These are phyloP conservation scores for Coemansia asiatica DNA, from an alignment of 192 early-diverging fungal genomes.

Conservation along the genomic window DNA sequence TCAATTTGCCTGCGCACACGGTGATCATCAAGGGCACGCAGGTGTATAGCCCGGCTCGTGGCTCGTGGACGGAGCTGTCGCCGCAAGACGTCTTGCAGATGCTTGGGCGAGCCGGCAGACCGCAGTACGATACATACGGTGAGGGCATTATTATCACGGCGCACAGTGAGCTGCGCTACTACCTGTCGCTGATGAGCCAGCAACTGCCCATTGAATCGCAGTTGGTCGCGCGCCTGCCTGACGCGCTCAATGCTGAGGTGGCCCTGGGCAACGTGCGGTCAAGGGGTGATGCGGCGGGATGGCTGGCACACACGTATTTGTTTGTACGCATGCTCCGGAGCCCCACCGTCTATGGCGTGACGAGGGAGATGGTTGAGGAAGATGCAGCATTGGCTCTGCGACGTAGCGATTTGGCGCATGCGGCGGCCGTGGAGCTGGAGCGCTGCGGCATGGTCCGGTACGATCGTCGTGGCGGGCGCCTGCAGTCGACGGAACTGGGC, in stretches of 20 bases:
- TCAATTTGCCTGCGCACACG: constrained; percentile 97
- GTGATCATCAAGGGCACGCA: constrained; percentile 98
- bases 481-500: constrained; percentile 89
- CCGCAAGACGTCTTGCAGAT: constrained; percentile 99
- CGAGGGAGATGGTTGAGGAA: constrained; percentile 55
- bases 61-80: constrained; percentile 90
- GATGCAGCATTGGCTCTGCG: constrained; percentile 79
- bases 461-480: constrained; percentile 85
- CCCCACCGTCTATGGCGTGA: constrained; percentile 81
- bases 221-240: constrained; percentile 70
- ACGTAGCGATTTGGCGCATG: constrained; percentile 87
- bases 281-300: constrained; percentile 93
- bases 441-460: constrained; percentile 94
- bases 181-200: constrained; percentile 95
- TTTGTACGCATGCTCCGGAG: constrained; percentile 98
- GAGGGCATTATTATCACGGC: constrained; percentile 91
- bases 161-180: constrained; percentile 96
- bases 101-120: constrained; percentile 96
- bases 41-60: constrained; percentile 91
- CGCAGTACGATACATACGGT: constrained; percentile 92
- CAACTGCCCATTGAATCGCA: constrained; percentile 89
- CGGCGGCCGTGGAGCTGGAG: constrained; percentile 82
- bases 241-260: constrained; percentile 96
- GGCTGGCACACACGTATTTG: constrained; percentile 95
- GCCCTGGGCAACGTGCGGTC: constrained; percentile 79